A percentile compares a stretch with the other conserved stretches of the same genome.
Evolutionary conservation across 208 protist genomes (phyloP).

Genomic region (Crithidia fasciculata): DNA sequence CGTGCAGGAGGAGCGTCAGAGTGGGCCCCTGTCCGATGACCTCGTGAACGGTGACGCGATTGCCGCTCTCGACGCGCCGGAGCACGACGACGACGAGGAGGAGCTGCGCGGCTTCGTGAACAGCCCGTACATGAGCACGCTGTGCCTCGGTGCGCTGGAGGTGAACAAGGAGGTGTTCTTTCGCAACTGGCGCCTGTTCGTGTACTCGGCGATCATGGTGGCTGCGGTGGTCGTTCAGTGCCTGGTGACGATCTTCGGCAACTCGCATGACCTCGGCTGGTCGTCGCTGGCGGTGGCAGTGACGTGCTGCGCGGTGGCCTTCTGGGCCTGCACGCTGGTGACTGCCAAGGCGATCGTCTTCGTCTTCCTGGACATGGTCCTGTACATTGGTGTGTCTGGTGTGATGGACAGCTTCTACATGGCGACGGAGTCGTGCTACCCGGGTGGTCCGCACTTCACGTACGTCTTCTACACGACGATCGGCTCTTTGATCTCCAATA

Average conservation of each 20-base stretch:
- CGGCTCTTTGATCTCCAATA: slow-evolving; percentile 45
- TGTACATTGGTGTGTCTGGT: slow-evolving; percentile 55
- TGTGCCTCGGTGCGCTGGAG: slow-evolving; percentile 23
- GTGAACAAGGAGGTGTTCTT: slow-evolving; percentile 26
- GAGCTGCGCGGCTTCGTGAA: neutral
- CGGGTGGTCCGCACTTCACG: slow-evolving; percentile 52
- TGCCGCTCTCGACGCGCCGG: neutral
- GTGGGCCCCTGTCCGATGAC: neutral
- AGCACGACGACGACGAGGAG: slow-evolving; percentile 11
- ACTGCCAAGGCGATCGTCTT: slow-evolving; percentile 55
- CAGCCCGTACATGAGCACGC: slow-evolving; percentile 27
- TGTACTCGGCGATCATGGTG: slow-evolving; percentile 36
- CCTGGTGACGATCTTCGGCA: slow-evolving; percentile 27
- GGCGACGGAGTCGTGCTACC: slow-evolving; percentile 27
- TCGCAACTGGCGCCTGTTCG: slow-evolving; percentile 32
- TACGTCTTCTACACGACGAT: slow-evolving; percentile 56
- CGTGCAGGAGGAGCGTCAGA: no score
- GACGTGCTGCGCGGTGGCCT: slow-evolving; percentile 13
- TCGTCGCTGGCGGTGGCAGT: slow-evolving; percentile 19
- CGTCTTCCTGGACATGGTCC: slow-evolving; percentile 37
- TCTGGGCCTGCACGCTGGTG: slow-evolving; percentile 36
- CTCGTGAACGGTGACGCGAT: neutral
- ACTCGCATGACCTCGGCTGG: slow-evolving; percentile 16
- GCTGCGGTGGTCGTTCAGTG: slow-evolving; percentile 23
- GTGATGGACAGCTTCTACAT: slow-evolving; percentile 52